Percentiles rank a stretch among this genome's conserved stretches.
Conservation (phyloP, 1,139 yeast genomes). For the Sugiyamaella novakii region DNA sequence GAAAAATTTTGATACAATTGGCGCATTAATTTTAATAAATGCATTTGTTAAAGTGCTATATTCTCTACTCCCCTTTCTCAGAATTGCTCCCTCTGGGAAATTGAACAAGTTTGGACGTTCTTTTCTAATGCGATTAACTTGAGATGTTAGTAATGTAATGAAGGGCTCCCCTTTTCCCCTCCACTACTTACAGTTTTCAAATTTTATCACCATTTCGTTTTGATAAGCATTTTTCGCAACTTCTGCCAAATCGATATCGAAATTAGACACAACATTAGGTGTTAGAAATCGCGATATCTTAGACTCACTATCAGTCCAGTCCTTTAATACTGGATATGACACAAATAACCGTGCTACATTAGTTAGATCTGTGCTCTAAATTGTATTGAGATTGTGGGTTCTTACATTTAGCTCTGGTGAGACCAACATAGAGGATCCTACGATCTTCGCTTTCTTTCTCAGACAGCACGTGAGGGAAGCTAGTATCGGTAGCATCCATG, state of each 20-base stretch:
- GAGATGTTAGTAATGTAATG: slow-evolving; percentile 1
- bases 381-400: too few species aligned
- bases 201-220: slow-evolving; percentile 7
- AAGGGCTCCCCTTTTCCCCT: neutral
- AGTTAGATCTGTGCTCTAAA: too few species aligned
- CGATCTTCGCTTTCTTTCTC: slow-evolving; percentile 62
- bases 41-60: neutral
- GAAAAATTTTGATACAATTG: neutral
- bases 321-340: slow-evolving; percentile 12
- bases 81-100: slow-evolving; percentile 9
- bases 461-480: slow-evolving; percentile 48
- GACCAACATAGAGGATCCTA: slow-evolving; percentile 78
- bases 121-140: slow-evolving; percentile 16
- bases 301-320: slow-evolving; percentile 16
- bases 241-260: slow-evolving; percentile 6
- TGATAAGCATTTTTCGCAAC: neutral
- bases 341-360: slow-evolving; percentile 13
- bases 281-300: slow-evolving; percentile 16
- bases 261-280: slow-evolving; percentile 13
- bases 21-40: neutral
- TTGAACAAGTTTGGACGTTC: slow-evolving; percentile 7
- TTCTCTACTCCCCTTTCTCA: neutral
- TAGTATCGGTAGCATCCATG: slow-evolving; percentile 65
- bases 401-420: slow-evolving; percentile 64
- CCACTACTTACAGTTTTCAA: slow-evolving; percentile 16